Evolutionary conservation across 345 rosid species (phyloP).

Genomic region (Zanthoxylum bungeanum): DNA sequence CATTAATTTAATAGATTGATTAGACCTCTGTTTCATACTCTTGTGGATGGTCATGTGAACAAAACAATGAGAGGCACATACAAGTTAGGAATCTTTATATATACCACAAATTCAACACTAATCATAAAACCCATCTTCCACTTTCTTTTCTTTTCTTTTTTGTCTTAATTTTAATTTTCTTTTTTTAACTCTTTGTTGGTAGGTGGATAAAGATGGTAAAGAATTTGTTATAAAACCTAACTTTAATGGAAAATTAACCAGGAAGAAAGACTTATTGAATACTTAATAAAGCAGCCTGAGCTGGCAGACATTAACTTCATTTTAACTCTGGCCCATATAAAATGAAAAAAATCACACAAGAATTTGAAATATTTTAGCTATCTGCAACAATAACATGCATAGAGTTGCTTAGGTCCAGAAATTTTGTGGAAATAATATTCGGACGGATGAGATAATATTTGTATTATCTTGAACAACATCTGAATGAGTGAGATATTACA

Average conservation of each 20-base stretch:
- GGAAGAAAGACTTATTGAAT: not conserved
- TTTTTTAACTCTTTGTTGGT: not conserved
- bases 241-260: not conserved
- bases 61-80: not conserved
- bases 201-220: not conserved
- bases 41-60: not conserved
- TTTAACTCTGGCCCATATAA: not conserved
- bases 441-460: too few species aligned
- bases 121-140: not conserved
- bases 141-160: not conserved
- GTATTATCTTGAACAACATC: too few species aligned
- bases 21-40: not conserved
- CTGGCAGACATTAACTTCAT: conserved; percentile 8
- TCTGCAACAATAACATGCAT: too few species aligned
- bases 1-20: too few species aligned
- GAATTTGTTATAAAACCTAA: not conserved
- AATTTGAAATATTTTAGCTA: not conserved
- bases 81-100: not conserved
- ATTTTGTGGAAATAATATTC: too few species aligned
- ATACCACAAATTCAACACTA: not conserved
- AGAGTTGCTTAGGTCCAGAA: too few species aligned
- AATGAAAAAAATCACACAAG: not conserved
- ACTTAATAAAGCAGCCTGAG: not conserved
- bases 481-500: too few species aligned
- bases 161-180: too few species aligned